phyloP scores from a whole-genome alignment of 2,329 filamentous ascomycete genomes.

The Xylariaceae sp. region DNA sequence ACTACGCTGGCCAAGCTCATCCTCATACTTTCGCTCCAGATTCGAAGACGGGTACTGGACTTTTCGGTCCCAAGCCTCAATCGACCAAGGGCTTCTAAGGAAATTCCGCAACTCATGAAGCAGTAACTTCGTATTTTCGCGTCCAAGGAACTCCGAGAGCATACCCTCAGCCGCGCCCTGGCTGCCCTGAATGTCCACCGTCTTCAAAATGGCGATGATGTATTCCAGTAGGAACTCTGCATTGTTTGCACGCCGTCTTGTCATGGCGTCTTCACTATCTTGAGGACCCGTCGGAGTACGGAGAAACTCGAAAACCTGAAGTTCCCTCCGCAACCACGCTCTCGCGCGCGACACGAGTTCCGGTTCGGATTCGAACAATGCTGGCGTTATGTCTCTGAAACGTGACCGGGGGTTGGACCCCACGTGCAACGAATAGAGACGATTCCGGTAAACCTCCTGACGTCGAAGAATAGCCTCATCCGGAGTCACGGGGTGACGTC shows the following conservation, averaged over 20 bases:
- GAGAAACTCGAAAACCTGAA: constrained; percentile 77
- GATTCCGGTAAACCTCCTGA: constrained; percentile 64
- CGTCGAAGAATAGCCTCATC: constrained; percentile 50
- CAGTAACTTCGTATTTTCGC: constrained; percentile 67
- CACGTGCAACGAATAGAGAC: constrained; percentile 73
- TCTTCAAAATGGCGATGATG: constrained; percentile 75
- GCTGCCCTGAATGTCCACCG: constrained; percentile 73
- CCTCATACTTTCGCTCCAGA: constrained; percentile 8
- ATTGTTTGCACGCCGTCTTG: constrained; percentile 54
- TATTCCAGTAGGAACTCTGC: constrained; percentile 84
- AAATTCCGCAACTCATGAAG: constrained; percentile 80
- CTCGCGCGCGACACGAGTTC: constrained; percentile 70
- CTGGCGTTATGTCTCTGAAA: constrained; percentile 68
- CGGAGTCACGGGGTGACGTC: constrained; percentile 13
- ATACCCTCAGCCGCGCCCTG: constrained; percentile 74
- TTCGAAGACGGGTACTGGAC: constrained; percentile 58
- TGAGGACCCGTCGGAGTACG: constrained; percentile 30
- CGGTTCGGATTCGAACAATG: constrained; percentile 56
- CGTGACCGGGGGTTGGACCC: constrained; percentile 74
- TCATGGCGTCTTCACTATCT: constrained; percentile 22
- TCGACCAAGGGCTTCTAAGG: constrained; percentile 72
- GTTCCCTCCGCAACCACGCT: constrained; percentile 76
- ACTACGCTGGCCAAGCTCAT: neutral
- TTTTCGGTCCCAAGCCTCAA: constrained; percentile 73
- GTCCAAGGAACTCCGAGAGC: constrained; percentile 70